phyloP scores from a whole-genome alignment of 2,329 filamentous ascomycete species.

The Paramyrothecium sp. region DNA sequence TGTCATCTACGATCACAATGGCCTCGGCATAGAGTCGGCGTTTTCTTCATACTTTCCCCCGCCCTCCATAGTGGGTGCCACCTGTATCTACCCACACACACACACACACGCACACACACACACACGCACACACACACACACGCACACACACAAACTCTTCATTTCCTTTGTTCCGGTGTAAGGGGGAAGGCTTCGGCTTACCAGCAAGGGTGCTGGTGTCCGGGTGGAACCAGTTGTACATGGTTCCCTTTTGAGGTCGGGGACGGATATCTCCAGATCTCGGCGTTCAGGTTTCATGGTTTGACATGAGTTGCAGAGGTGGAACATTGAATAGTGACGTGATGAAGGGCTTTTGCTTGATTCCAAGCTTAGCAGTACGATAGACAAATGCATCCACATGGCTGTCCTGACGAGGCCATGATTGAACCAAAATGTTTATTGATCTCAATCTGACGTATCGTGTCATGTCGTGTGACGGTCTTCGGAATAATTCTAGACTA shows the following conservation, averaged over 20 bases:
- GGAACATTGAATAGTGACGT: background rate
- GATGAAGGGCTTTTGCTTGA: background rate
- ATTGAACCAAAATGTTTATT: background rate
- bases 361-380: background rate
- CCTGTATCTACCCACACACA: constrained; percentile 21
- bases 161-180: constrained; percentile 3
- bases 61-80: constrained; percentile 13
- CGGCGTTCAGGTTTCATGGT: constrained; percentile 8
- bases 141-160: constrained; percentile 13
- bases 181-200: background rate
- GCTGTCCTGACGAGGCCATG: background rate
- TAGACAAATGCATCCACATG: background rate
- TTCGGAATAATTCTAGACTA: too few relatives aligned
- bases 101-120: constrained; percentile 3
- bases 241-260: background rate
- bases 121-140: constrained; percentile 10
- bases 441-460: too few relatives aligned
- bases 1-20: constrained; percentile 20
- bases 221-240: background rate
- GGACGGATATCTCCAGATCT: background rate
- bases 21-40: constrained; percentile 32
- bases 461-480: too few relatives aligned
- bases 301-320: background rate
- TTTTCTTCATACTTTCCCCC: constrained; percentile 19
- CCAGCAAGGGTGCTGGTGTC: background rate